Conservation (phyloP, 1,139 yeast species). For the Scheffersomyces cryptocercus region DNA sequence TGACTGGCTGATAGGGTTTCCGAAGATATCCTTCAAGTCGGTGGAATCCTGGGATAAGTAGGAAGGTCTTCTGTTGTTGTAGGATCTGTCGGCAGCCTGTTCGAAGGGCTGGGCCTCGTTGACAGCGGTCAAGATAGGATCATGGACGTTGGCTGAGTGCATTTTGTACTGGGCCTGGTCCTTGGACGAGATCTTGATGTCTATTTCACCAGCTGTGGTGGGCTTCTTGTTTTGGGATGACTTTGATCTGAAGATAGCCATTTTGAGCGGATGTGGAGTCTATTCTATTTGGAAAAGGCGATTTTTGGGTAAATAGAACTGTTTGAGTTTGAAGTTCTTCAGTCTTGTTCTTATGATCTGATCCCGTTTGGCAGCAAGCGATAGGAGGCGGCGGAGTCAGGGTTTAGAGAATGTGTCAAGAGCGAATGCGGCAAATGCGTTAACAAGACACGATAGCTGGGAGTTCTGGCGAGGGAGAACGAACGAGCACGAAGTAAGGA, state of each 20-base stretch:
- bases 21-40: conserved; percentile 77
- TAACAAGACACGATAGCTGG: no score
- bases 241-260: conserved; percentile 46
- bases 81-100: conserved; percentile 55
- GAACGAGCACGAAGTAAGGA: no score
- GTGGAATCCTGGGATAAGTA: conserved; percentile 26
- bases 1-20: conserved; percentile 68
- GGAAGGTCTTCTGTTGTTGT: conserved; percentile 28
- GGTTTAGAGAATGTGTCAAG: no score
- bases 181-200: conserved; percentile 38
- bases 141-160: conserved; percentile 69
- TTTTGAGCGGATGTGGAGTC: conserved; percentile 10
- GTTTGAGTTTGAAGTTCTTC: no score
- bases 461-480: no score
- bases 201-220: neutral
- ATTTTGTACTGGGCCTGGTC: conserved; percentile 43
- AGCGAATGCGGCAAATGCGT: no score
- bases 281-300: neutral
- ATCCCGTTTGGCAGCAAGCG: no score
- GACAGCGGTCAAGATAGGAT: conserved; percentile 87
- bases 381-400: no score
- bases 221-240: conserved; percentile 16
- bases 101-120: conserved; percentile 96
- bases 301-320: no score
- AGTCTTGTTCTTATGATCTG: no score